Evolutionary conservation across 2,329 filamentous ascomycete genomes (phyloP), one percentile per base, ranked within the genome.

Genomic region (Penicillium sp.): DNA sequence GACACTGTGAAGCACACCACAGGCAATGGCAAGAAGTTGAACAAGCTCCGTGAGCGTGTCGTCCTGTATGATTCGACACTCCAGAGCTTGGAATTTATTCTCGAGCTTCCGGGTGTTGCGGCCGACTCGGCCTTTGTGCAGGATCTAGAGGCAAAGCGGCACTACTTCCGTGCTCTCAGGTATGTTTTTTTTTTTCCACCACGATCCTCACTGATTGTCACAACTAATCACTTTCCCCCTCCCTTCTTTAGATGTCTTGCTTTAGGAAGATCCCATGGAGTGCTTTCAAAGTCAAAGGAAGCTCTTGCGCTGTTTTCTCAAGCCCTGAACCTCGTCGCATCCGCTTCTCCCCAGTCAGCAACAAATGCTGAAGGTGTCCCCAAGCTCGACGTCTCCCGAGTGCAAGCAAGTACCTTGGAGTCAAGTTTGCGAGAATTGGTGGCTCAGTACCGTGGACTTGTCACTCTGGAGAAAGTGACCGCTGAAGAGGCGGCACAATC

Each of bases 21-120:
- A 64, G 84, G 89, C 0, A 85, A 85, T 17, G 89, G 90, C 21
- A 87, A 88, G 61, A 91, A 90, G 72, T 79, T 96, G 51, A 87
- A 88, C 13, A 87, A 89, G 67, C 80, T 97, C 51, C 89, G 91
- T 70, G 93, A 97, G 73, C 89, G 91, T 67, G 86, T 90, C 15
- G 93, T 93, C 3, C 81, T 99, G 2, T 97, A 97, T 72, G 92
- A 97, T 72, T 91, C 91, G 25, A 96, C 89, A 9, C 77, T 97
- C 25, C 91, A 97, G 75, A 97, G 91, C 74, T 81, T 99, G 59
- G 90, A 97, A 64, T 91, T 92, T 5, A 87, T 97, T 73, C 91
- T 89, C 67, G 91, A 96, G 59, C 82, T 99, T 15, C 89, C 92
- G 2, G 94, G 94, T 74, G 90, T 97, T 19, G 91, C 91, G 36